Conservation (phyloP, 257 asterid species). For the Ligustrum vulgare region DNA sequence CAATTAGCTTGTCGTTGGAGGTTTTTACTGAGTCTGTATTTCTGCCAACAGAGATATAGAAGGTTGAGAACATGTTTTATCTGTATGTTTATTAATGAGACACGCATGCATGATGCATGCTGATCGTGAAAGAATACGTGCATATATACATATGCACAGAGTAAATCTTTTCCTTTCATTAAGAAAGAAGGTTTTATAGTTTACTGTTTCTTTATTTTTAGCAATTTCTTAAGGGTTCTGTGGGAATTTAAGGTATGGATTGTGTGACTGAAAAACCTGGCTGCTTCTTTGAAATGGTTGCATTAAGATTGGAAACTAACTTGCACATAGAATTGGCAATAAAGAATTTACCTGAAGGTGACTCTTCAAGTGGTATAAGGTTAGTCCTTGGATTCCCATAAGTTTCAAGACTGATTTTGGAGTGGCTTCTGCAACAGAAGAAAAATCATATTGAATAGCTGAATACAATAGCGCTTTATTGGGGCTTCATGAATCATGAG, state of each 20-base stretch:
- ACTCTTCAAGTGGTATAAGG: slow-evolving; percentile 89
- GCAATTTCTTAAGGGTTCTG: neutral
- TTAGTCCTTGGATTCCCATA: slow-evolving; percentile 90
- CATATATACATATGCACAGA: no score
- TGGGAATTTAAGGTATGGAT: neutral
- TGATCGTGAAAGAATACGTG: neutral
- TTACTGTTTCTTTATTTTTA: neutral
- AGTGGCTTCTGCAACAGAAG: slow-evolving; percentile 79
- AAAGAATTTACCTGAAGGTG: slow-evolving; percentile 78
- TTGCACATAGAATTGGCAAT: neutral
- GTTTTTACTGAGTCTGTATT: slow-evolving; percentile 82
- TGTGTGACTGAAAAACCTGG: neutral
- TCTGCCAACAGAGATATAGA: slow-evolving; percentile 45
- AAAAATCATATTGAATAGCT: slow-evolving; percentile 21
- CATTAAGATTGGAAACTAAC: neutral
- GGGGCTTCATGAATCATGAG: slow-evolving; percentile 21
- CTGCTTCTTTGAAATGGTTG: neutral
- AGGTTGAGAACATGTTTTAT: slow-evolving; percentile 14
- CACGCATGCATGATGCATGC: neutral
- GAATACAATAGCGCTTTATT: slow-evolving; percentile 3
- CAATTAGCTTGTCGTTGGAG: slow-evolving; percentile 65
- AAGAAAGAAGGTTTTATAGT: neutral
- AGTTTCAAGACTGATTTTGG: slow-evolving; percentile 94
- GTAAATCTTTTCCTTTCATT: no score
- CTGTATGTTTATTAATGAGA: neutral